These are phyloP conservation scores for Xylaria telfairii DNA, from an alignment of 495 filamentous ascomycete species.

Conservation along the genomic window DNA sequence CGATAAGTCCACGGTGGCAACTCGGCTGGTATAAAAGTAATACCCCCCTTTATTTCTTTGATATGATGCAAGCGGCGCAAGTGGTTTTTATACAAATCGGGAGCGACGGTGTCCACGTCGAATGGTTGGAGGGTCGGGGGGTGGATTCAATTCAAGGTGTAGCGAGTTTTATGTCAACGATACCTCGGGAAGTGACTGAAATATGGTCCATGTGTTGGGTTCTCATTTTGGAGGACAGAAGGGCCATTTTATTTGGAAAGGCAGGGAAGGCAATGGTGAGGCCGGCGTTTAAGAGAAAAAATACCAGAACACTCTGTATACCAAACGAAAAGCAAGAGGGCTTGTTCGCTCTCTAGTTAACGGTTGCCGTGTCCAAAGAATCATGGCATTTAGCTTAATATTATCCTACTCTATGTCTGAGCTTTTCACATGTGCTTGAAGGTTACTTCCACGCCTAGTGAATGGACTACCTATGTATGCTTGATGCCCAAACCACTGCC, in stretches of 20 bases:
- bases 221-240: background rate
- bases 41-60: conserved; percentile 8
- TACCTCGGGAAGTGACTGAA: conserved; percentile 8
- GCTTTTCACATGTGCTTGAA: background rate
- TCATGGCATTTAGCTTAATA: conserved; percentile 11
- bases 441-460: background rate
- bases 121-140: background rate
- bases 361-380: background rate
- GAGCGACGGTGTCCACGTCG: conserved; percentile 9
- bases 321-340: background rate
- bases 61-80: conserved; percentile 16
- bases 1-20: background rate
- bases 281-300: conserved; percentile 9
- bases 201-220: background rate
- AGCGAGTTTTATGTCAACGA: conserved; percentile 20
- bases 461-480: background rate
- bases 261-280: conserved; percentile 2
- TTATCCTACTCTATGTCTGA: background rate
- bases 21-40: background rate
- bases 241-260: conserved; percentile 5
- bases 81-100: conserved; percentile 8
- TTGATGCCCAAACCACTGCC: background rate
- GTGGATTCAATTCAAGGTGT: conserved; percentile 10
- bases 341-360: background rate
- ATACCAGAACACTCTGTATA: conserved; percentile 15